Conservation (phyloP, 176 grass and related monocot species). For the Phyllostachys edulis region DNA sequence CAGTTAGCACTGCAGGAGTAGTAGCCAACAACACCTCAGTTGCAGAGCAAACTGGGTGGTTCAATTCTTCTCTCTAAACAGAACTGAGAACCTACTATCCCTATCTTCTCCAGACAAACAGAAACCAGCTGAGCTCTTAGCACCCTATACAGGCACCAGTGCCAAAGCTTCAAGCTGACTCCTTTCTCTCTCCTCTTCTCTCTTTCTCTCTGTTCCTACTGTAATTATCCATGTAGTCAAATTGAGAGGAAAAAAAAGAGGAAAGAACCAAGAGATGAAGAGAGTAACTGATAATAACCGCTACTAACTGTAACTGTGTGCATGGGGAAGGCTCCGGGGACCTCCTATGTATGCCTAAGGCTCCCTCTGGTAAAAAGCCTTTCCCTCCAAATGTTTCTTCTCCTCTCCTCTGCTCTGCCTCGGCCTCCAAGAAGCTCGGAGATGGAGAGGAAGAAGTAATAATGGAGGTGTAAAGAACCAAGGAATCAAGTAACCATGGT, state of each 20-base stretch:
- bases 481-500: conserved; percentile 20
- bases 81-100: background rate
- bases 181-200: background rate
- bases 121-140: conserved; percentile 26
- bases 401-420: background rate
- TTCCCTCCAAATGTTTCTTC: conserved; percentile 28
- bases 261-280: conserved; percentile 3
- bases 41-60: conserved; percentile 39
- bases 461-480: conserved; percentile 20
- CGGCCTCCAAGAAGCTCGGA: conserved; percentile 18
- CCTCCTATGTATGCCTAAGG: conserved; percentile 33
- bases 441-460: background rate
- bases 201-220: background rate
- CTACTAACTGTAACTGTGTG: conserved; percentile 11
- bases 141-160: conserved; percentile 32
- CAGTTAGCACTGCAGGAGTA: background rate
- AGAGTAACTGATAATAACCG: background rate
- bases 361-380: conserved; percentile 54
- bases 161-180: conserved; percentile 39
- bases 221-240: background rate
- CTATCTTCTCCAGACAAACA: conserved; percentile 7
- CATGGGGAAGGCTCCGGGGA: conserved; percentile 39
- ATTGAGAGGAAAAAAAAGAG: background rate
- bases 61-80: background rate
- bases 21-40: conserved; percentile 37